These are phyloP conservation scores for Bacterosira constricta DNA, from an alignment of 108 stramenopile genomes.

Conservation along the genomic window DNA sequence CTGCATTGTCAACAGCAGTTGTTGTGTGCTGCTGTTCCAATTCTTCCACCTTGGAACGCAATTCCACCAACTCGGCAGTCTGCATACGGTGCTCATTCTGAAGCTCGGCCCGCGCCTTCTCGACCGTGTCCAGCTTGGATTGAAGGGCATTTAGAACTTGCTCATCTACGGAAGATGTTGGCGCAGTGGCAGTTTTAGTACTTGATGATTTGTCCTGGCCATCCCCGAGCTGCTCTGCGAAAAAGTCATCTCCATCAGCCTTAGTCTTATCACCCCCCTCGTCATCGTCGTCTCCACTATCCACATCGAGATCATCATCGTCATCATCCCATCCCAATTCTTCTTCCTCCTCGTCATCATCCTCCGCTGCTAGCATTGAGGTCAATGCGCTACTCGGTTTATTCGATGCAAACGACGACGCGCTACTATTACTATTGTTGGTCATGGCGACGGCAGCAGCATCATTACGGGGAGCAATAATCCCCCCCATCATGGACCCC, in stretches of 20 bases:
- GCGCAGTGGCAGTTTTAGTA: neutral
- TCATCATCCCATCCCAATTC: conserved; percentile 48
- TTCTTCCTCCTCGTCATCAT: conserved; percentile 22
- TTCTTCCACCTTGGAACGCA: conserved; percentile 45
- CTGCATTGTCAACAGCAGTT: neutral
- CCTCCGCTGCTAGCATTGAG: neutral
- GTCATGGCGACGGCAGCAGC: neutral
- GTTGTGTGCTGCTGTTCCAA: neutral
- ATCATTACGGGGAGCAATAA: conserved; percentile 40
- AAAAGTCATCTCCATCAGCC: neutral
- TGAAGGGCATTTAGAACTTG: conserved; percentile 27
- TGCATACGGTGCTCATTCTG: conserved; percentile 34
- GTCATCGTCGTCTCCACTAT: neutral
- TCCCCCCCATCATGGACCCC: conserved; percentile 39
- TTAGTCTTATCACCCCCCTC: neutral
- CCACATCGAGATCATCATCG: conserved; percentile 12
- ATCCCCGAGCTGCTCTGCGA: no score
- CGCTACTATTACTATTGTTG: neutral
- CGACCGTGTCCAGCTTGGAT: conserved; percentile 25
- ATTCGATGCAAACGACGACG: no score
- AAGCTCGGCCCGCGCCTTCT: conserved; percentile 22
- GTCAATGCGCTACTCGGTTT: neutral
- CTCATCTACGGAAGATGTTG: neutral
- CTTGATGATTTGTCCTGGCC: no score
- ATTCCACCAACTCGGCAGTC: conserved; percentile 37